Base-by-base conservation (phyloP, 306 rosid species). In the Mucuna pruriens region DNA sequence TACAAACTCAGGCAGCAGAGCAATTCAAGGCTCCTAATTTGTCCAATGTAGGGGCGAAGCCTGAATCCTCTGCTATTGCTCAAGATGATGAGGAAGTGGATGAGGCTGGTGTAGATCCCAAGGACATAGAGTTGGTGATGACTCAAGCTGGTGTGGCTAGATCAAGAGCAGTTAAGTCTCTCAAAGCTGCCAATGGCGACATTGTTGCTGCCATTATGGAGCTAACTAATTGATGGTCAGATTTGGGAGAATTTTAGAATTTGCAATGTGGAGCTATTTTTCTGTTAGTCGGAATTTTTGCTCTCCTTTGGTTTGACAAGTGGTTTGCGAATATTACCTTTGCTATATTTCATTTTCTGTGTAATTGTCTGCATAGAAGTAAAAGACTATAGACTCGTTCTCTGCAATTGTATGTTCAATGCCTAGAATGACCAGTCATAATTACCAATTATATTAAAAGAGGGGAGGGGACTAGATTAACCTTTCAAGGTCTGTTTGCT, bases 121-220 rank as follows among this genome's bases (percentile, higher is more conserved):
- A 94, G 83, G 98, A 94, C 77, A 87, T 89, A 3, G 98, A 94
- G 87, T 80, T 91, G 83, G 97, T 91, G 82, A 90, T 91, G 92
- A 94, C 97, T 16, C 98, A 94, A 82, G 97, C 98, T 25, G 94
- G 97, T 9, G 98, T 94, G 46, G 31, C 94, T 3, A 92, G 97
- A 86, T 55, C 94, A 4, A 89, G 71, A 87, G 95, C 95, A 4
- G 97, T 94, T 55, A 94, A 85, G 75, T 95, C 98, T 65, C 89
- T 92, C 66, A 90, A 92, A 88, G 90, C 89, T 48, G 80, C 94
- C 0, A 76, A 87, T 1, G 97, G 98, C 0, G 97, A 92, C 88
- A 94, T 94, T 22, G 98, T 94, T 64, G 90, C 92, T 46, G 98
- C 97, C 29, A 92, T 94, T 34, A 94, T 92, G 98, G 98, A 94